A percentile compares a stretch with the other conserved stretches of the same genome.
Evolutionary conservation across 306 rosid genomes (phyloP).

Genomic region (Ceratonia siliqua): DNA sequence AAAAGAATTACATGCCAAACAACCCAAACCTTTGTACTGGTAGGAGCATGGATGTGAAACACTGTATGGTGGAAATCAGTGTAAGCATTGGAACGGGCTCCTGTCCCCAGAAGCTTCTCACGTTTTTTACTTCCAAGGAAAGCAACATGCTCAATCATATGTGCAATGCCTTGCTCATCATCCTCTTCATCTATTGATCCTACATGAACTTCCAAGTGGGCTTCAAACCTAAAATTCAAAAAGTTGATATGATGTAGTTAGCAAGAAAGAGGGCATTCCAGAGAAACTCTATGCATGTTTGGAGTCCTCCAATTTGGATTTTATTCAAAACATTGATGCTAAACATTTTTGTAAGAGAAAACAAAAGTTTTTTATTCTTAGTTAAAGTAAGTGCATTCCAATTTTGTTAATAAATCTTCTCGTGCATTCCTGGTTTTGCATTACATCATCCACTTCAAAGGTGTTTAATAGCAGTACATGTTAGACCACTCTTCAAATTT

Average conservation of each 20-base stretch:
- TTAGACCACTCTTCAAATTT: background rate
- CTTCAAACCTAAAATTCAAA: constrained; percentile 82
- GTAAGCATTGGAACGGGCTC: constrained; percentile 98
- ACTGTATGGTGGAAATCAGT: constrained; percentile 99
- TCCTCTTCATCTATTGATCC: constrained; percentile 98
- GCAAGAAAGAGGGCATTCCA: constrained; percentile 9
- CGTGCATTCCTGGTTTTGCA: background rate
- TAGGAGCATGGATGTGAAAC: constrained; percentile 97
- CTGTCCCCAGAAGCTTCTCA: constrained; percentile 96
- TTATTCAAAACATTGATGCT: constrained; percentile 4
- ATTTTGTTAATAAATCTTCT: constrained; percentile 8
- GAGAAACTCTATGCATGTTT: constrained; percentile 15
- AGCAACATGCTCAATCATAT: constrained; percentile 99
- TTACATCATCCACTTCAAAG: constrained; percentile 3
- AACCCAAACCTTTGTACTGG: constrained; percentile 70
- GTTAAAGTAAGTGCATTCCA: background rate
- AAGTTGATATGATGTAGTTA: constrained; percentile 19
- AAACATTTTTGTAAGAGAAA: constrained; percentile 15
- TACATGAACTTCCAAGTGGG: constrained; percentile 96
- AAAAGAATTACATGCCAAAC: constrained; percentile 32
- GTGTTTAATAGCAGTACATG: constrained; percentile 14
- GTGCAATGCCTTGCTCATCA: constrained; percentile 98
- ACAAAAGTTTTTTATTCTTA: background rate
- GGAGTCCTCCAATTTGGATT: constrained; percentile 7
- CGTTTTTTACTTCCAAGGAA: constrained; percentile 99